Conservation (phyloP, 2,329 filamentous ascomycete genomes). For the Aspergillus nomiae region DNA sequence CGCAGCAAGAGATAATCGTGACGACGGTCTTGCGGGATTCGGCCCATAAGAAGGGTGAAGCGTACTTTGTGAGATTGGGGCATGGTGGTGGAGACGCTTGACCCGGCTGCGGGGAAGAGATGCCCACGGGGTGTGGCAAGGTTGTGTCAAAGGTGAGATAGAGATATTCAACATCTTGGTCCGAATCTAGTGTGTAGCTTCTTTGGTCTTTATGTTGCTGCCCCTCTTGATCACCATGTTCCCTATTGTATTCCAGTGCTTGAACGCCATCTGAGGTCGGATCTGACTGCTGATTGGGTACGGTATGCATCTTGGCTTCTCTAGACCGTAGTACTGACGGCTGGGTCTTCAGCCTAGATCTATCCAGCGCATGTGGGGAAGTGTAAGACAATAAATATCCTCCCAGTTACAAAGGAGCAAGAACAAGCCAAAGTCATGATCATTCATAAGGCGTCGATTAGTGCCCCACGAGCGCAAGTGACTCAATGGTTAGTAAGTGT, state of each 20-base stretch:
- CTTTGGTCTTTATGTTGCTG: neutral
- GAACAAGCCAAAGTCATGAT: neutral
- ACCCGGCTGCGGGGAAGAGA: conserved; percentile 27
- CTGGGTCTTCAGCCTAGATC: neutral
- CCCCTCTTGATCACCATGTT: neutral
- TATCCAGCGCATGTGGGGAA: neutral
- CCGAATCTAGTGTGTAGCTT: neutral
- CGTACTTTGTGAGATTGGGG: conserved; percentile 68
- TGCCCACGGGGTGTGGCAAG: conserved; percentile 46
- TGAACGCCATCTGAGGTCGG: neutral
- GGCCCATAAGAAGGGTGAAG: conserved; percentile 73
- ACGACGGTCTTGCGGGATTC: conserved; percentile 65
- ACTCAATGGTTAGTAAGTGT: neutral
- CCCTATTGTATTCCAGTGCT: neutral
- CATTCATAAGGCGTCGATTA: neutral
- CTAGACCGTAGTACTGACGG: neutral
- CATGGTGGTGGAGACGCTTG: conserved; percentile 49
- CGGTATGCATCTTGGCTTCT: neutral
- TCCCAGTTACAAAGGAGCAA: neutral
- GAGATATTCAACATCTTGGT: conserved; percentile 49
- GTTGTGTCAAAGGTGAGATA: conserved; percentile 63
- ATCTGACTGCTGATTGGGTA: neutral
- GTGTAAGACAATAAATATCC: neutral
- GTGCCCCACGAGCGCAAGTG: neutral
- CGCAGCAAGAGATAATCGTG: conserved; percentile 70